Conservation (phyloP, 192 early-diverging fungal species). For the Coemansia sp. region DNA sequence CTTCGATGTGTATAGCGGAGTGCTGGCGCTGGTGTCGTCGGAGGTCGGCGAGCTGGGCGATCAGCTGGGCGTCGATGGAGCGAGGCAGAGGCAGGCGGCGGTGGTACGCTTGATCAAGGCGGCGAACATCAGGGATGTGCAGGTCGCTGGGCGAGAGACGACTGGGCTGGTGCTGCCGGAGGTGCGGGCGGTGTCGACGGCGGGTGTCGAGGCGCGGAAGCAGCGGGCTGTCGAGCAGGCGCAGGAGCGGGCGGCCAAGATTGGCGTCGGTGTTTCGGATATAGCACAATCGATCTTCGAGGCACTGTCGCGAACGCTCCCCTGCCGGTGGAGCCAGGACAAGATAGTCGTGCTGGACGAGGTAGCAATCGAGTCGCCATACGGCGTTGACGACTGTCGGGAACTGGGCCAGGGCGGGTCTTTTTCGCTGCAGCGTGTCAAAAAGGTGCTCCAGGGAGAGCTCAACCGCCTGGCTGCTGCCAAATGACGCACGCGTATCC, state of each 20-base stretch:
- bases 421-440: constrained; percentile 63
- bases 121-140: constrained; percentile 21
- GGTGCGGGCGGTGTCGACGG: constrained; percentile 8
- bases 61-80: constrained; percentile 4
- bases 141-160: constrained; percentile 10
- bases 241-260: constrained; percentile 40
- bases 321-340: constrained; percentile 73
- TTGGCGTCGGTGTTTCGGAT: constrained; percentile 76
- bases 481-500: not conserved
- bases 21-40: constrained; percentile 24
- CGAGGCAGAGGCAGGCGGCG: constrained; percentile 4
- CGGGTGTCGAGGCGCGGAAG: constrained; percentile 35
- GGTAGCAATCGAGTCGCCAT: constrained; percentile 71
- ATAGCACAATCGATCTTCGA: constrained; percentile 77
- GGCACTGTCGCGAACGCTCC: constrained; percentile 75
- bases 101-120: constrained; percentile 24
- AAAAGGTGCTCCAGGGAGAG: constrained; percentile 62
- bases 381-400: constrained; percentile 62
- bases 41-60: not conserved
- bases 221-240: constrained; percentile 24
- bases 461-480: constrained; percentile 21
- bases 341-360: constrained; percentile 80
- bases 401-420: constrained; percentile 53
- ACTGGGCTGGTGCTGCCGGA: not conserved
- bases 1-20: constrained; percentile 48